Evolutionary conservation across 2,329 filamentous ascomycete species (phyloP), one percentile per base, ranked within the genome.

Genomic region (Escovopsis sp.): DNA sequence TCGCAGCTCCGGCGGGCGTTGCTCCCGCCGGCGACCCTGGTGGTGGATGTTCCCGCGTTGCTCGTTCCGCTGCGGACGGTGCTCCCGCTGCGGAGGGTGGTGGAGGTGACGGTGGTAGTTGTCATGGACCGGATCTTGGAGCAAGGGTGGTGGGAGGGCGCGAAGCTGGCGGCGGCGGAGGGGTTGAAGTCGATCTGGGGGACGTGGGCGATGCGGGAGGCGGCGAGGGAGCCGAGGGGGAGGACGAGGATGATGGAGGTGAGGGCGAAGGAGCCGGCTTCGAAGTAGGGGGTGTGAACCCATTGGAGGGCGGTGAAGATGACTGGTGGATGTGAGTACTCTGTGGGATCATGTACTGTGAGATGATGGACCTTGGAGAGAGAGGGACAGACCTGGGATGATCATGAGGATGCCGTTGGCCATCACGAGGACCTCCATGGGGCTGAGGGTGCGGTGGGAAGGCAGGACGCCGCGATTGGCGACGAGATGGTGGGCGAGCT

Each of bases 361-460:
- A 13, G n/a, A 17, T 19, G 15, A 11, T 11, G 12, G 4, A 4
- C 12, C n/a, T n/a, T n/a, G n/a, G n/a, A 13, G n/a, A 27, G 27
- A 10, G 29, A 16, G 15, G 19, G 13, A 50, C 57, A 32, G 50
- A 71, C 68, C 63, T n/a, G 68, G 69, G 9, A 70, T 48, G 13
- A 70, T 43, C 70, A 73, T 72, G 36, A 74, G 53, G 1, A 70
- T 42, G 10, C 67, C 68, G 27, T 73, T 72, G 33, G 66, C 67
- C 45, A 71, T 65, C 34, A 70, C 58, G 17, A 73, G 54, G 7
- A 70, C 60, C 43, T 74, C 69, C 57, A 73, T 65, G 5, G 66
- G 60, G 0, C 53, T 65, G 27, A 73, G 46, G 0, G 57, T 51
- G 33, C 53, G 53, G 4, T 57, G 50, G 1, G 52, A 53, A 1